phyloP scores from a whole-genome alignment of 305 asterid species.

The Salvia sclarea region DNA sequence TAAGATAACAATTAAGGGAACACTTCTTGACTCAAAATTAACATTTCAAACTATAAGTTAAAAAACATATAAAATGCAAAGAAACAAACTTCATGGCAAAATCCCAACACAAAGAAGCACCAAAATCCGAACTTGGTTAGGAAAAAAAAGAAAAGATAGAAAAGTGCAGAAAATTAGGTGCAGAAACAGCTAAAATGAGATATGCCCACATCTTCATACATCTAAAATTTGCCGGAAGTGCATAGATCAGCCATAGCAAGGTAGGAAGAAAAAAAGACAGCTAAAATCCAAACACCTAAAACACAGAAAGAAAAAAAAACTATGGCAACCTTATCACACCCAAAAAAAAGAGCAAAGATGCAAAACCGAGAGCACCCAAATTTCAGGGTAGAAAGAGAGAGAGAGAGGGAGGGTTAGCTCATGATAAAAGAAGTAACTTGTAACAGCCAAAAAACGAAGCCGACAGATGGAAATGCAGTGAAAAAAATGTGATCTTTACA shows the following conservation, averaged over 20 bases:
- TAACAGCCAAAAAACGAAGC: slow-evolving; percentile 17
- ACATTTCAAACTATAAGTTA: not conserved
- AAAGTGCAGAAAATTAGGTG: slow-evolving; percentile 25
- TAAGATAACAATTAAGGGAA: slow-evolving; percentile 7
- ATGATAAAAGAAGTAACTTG: slow-evolving; percentile 20
- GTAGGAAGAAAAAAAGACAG: slow-evolving; percentile 32
- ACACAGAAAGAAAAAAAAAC: slow-evolving; percentile 23
- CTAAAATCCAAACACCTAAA: slow-evolving; percentile 28
- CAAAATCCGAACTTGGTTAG: not conserved
- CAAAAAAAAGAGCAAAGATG: slow-evolving; percentile 16
- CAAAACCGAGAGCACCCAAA: slow-evolving; percentile 6
- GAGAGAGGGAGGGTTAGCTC: slow-evolving; percentile 10
- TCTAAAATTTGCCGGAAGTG: slow-evolving; percentile 33
- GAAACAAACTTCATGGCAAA: slow-evolving; percentile 1
- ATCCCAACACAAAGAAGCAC: slow-evolving; percentile 19
- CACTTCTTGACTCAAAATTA: not conserved
- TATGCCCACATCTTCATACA: slow-evolving; percentile 36
- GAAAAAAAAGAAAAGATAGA: slow-evolving; percentile 5
- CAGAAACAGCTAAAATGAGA: slow-evolving; percentile 28
- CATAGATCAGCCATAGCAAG: slow-evolving; percentile 40
- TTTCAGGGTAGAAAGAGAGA: slow-evolving; percentile 8
- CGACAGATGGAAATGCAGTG: slow-evolving; percentile 35
- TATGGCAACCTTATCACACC: slow-evolving; percentile 25
- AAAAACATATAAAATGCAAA: no score
- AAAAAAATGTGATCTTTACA: slow-evolving; percentile 33